These are phyloP conservation scores for Polygonum maritimum DNA, from an alignment of 148 eudicot genomes.

Conservation along the genomic window DNA sequence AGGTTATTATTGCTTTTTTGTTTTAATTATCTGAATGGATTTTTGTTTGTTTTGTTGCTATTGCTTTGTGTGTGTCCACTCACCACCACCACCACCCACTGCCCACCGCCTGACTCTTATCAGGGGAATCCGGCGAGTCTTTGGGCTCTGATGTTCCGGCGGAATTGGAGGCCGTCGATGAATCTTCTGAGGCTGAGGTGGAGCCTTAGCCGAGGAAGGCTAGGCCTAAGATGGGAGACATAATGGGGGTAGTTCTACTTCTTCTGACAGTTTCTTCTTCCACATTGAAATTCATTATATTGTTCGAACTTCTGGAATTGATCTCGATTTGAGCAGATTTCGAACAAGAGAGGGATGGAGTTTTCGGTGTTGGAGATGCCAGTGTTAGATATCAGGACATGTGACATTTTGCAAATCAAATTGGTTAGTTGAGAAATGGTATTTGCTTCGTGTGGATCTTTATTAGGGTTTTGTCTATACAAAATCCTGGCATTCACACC, in stretches of 20 bases:
- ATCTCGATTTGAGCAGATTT: constrained; percentile 29
- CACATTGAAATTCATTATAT: neutral
- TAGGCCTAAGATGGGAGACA: constrained; percentile 64
- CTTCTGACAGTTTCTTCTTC: neutral
- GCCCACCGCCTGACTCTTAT: too few species aligned
- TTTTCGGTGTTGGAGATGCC: constrained; percentile 50
- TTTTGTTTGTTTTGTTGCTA: too few species aligned
- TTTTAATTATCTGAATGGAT: too few species aligned
- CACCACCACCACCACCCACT: too few species aligned
- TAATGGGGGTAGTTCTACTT: constrained; percentile 67
- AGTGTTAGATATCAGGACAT: constrained; percentile 66
- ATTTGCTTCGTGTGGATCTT: neutral
- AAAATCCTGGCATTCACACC: constrained; percentile 95
- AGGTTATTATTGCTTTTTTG: too few species aligned
- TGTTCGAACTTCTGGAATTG: constrained; percentile 7
- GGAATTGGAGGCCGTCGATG: constrained; percentile 20
- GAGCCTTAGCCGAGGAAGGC: constrained; percentile 34
- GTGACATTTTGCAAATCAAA: constrained; percentile 78
- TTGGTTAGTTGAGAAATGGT: constrained; percentile 35
- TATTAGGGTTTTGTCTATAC: constrained; percentile 29
- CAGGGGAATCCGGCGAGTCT: too few species aligned
- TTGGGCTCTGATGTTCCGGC: constrained; percentile 11
- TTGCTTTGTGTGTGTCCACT: too few species aligned
- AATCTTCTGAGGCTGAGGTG: constrained; percentile 14
- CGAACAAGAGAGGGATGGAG: constrained; percentile 79